These are phyloP conservation scores for Neobulgaria alba DNA, from an alignment of 2,329 filamentous ascomycete genomes.

Conservation along the genomic window DNA sequence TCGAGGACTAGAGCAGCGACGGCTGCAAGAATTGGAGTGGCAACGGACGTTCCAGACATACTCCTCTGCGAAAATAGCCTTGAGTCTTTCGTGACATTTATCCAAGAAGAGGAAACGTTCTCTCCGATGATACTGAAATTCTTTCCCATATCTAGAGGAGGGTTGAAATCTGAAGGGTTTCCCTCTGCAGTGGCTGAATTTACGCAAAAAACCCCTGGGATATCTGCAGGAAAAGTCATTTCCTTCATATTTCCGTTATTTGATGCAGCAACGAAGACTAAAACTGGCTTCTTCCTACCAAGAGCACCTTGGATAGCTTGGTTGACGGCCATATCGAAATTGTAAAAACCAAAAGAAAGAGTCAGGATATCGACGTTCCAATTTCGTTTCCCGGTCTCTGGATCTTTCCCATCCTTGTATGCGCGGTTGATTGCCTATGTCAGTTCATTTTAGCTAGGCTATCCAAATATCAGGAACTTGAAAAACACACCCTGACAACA, in stretches of 20 bases:
- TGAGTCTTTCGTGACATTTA: not conserved
- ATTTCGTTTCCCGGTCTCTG: slow-evolving; percentile 5
- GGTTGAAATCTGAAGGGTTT: slow-evolving; percentile 13
- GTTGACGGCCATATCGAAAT: not conserved
- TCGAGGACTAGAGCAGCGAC: slow-evolving; percentile 20
- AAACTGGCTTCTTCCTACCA: slow-evolving; percentile 1
- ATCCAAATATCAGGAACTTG: not conserved
- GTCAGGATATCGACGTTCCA: slow-evolving; percentile 23
- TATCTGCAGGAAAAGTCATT: slow-evolving; percentile 14
- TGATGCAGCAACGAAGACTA: slow-evolving; percentile 17
- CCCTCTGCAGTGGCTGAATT: slow-evolving; percentile 12
- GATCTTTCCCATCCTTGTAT: slow-evolving; percentile 4
- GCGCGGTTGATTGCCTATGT: slow-evolving; percentile 17
- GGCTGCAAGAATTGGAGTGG: slow-evolving; percentile 21
- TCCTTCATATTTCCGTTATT: slow-evolving; percentile 12
- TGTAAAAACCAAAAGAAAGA: slow-evolving; percentile 17
- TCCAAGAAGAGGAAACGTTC: slow-evolving; percentile 19
- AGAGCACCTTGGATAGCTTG: slow-evolving; percentile 9
- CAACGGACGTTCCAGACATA: slow-evolving; percentile 21
- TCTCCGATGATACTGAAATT: slow-evolving; percentile 23
- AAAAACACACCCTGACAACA: slow-evolving; percentile 10
- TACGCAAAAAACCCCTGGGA: slow-evolving; percentile 13
- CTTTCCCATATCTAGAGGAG: slow-evolving; percentile 6
- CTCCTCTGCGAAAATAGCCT: not conserved
- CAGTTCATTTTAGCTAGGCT: not conserved